Evolutionary conservation across 2,329 filamentous ascomycete species (phyloP).

Genomic region (Fusarium burgessii): DNA sequence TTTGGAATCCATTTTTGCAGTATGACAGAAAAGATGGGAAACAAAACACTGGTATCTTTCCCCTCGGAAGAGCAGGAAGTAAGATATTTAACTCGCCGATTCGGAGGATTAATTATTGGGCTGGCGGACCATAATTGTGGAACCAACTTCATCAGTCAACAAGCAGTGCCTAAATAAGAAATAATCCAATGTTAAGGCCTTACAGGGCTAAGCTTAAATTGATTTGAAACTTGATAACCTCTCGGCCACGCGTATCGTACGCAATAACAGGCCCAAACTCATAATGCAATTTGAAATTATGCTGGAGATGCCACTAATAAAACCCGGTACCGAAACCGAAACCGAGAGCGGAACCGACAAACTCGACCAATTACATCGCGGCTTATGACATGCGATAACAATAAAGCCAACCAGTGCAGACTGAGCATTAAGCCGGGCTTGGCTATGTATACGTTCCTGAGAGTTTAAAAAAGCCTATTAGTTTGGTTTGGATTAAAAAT

Average conservation of each 20-base stretch:
- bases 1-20: background rate
- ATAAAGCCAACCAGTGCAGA: background rate
- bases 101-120: background rate
- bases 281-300: background rate
- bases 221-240: background rate
- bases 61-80: background rate
- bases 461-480: background rate
- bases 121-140: background rate
- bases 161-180: too few relatives aligned
- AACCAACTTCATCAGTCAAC: background rate
- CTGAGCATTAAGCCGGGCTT: background rate
- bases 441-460: background rate
- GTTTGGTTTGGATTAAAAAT: background rate
- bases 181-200: accelerated
- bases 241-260: background rate
- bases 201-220: background rate
- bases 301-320: background rate
- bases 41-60: background rate
- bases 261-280: background rate
- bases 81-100: background rate
- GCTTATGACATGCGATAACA: background rate
- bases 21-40: too few relatives aligned
- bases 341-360: conserved; percentile 2
- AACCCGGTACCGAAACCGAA: conserved; percentile 5
- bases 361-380: background rate